Evolutionary conservation across 805 yeast genomes (phyloP).

Genomic region (Candida methanosorbosa): DNA sequence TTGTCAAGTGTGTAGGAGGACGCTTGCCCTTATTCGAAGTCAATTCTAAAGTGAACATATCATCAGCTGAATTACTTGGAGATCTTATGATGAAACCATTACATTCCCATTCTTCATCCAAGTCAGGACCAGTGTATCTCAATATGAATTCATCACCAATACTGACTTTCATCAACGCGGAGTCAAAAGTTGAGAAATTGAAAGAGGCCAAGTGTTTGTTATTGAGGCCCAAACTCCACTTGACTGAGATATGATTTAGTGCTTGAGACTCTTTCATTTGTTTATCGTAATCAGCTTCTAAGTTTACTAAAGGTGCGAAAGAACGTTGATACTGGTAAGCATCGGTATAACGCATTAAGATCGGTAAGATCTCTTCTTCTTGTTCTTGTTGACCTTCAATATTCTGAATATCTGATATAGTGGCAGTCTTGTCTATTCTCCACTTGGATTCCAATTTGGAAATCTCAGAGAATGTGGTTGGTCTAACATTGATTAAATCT

Average conservation of each 20-base stretch:
- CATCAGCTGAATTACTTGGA: slow-evolving; percentile 60
- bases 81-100: slow-evolving; percentile 62
- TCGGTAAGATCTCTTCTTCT: slow-evolving; percentile 59
- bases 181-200: slow-evolving; percentile 57
- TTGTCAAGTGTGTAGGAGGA: slow-evolving; percentile 52
- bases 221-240: slow-evolving; percentile 65
- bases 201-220: slow-evolving; percentile 64
- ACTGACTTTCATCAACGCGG: slow-evolving; percentile 57
- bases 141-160: slow-evolving; percentile 80
- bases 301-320: slow-evolving; percentile 73
- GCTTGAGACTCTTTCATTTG: slow-evolving; percentile 70
- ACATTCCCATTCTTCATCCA: slow-evolving; percentile 60
- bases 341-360: slow-evolving; percentile 68
- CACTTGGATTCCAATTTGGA: slow-evolving; percentile 71
- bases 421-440: slow-evolving; percentile 65
- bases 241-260: slow-evolving; percentile 59
- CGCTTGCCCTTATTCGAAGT: slow-evolving; percentile 28
- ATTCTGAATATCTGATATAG: slow-evolving; percentile 55
- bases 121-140: slow-evolving; percentile 45
- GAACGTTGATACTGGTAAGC: slow-evolving; percentile 80
- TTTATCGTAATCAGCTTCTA: slow-evolving; percentile 77
- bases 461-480: slow-evolving; percentile 51
- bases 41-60: slow-evolving; percentile 56
- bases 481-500: slow-evolving; percentile 44
- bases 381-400: slow-evolving; percentile 39